phyloP scores from a whole-genome alignment of 73 alveolate genomes.

The Paramecium biaurelia region DNA sequence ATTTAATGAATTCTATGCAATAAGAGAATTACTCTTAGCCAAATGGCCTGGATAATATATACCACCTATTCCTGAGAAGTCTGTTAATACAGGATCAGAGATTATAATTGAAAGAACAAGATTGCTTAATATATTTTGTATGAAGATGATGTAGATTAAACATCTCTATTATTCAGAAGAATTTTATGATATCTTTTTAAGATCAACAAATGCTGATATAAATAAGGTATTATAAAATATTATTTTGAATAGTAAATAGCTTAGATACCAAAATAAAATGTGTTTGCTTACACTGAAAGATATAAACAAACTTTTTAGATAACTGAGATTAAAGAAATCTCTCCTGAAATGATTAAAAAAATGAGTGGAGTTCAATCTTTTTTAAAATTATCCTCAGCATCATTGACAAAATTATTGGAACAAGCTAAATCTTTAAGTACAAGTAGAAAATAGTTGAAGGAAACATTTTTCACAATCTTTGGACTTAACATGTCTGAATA shows the following conservation, averaged over 20 bases:
- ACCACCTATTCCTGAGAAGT: constrained; percentile 88
- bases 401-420: background rate
- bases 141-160: constrained; percentile 37
- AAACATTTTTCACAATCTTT: background rate
- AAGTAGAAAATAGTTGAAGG: background rate
- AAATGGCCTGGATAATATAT: constrained; percentile 93
- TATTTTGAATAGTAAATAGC: background rate
- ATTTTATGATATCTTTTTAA: background rate
- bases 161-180: constrained; percentile 34
- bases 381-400: background rate
- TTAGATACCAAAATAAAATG: background rate
- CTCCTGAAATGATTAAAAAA: background rate
- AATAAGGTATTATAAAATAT: background rate
- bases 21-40: constrained; percentile 75
- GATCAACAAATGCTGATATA: background rate
- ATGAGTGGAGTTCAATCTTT: background rate
- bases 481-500: background rate
- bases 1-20: constrained; percentile 86
- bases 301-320: background rate
- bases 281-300: background rate
- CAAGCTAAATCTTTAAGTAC: background rate
- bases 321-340: background rate
- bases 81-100: background rate
- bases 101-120: background rate
- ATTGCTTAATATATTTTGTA: constrained; percentile 12